These are phyloP conservation scores for Lobosporangium transversale DNA, from an alignment of 192 early-diverging fungal species.

Conservation along the genomic window DNA sequence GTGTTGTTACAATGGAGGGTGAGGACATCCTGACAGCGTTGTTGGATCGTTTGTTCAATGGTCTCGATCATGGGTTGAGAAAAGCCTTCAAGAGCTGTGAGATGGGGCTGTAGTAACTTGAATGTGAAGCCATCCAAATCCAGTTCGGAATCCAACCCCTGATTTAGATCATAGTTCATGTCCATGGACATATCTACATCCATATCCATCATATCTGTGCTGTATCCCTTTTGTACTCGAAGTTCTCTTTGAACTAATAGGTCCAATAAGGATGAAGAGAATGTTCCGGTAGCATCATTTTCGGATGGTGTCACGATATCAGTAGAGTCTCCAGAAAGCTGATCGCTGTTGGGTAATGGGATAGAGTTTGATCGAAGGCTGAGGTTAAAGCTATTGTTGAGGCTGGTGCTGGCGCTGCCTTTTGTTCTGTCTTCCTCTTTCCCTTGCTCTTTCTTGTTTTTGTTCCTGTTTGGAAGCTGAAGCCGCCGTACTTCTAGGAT, in stretches of 20 bases:
- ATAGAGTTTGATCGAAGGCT: not conserved
- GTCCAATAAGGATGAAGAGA: no score
- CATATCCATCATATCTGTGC: not conserved
- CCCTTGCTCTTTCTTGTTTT: no score
- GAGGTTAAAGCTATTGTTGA: no score
- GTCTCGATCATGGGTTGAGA: slow-evolving; percentile 4
- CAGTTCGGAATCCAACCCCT: not conserved
- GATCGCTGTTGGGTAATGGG: not conserved
- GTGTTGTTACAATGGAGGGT: not conserved
- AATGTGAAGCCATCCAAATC: slow-evolving; percentile 25
- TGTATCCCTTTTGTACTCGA: not conserved
- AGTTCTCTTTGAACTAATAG: not conserved
- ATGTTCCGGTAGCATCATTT: no score
- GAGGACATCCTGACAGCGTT: slow-evolving; percentile 7
- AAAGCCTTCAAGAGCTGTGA: slow-evolving; percentile 18
- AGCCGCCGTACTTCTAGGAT: slow-evolving; percentile 26
- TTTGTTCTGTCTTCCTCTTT: no score
- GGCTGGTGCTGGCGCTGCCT: no score
- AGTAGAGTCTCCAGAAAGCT: no score
- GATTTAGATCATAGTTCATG: not conserved
- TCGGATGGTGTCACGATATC: no score
- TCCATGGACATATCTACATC: slow-evolving; percentile 1
- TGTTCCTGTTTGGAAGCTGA: no score
- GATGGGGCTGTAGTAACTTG: slow-evolving; percentile 22
- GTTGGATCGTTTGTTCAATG: slow-evolving; percentile 23